Percentiles rank a stretch among this genome's conserved stretches.
These are phyloP conservation scores for Silybum marianum DNA, from an alignment of 129 eudicot species.

Conservation along the genomic window DNA sequence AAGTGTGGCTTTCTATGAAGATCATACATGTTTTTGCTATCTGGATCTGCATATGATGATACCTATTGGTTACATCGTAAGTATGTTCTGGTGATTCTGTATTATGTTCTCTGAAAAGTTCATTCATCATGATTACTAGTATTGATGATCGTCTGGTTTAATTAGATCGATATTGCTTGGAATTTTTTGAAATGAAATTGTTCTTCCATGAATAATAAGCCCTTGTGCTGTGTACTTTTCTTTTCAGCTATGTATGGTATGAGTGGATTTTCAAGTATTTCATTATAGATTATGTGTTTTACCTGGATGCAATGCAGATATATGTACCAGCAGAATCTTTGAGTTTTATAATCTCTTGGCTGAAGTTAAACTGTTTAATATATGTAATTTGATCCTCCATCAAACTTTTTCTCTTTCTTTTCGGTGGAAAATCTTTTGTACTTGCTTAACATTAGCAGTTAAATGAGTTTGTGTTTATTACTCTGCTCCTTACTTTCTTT, in stretches of 20 bases:
- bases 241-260: background rate
- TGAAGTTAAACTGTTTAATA: background rate
- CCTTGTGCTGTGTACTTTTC: constrained; percentile 13
- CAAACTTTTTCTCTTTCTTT: background rate
- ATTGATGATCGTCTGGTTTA: constrained; percentile 7
- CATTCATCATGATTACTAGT: constrained; percentile 8
- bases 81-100: constrained; percentile 21
- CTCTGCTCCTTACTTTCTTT: constrained; percentile 4
- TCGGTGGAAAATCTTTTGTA: constrained; percentile 6
- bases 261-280: constrained; percentile 6
- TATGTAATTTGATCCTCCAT: background rate
- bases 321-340: constrained; percentile 15
- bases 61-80: constrained; percentile 9
- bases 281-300: constrained; percentile 24
- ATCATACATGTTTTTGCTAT: constrained; percentile 13
- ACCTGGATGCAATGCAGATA: constrained; percentile 7
- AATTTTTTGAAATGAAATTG: background rate
- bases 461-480: background rate
- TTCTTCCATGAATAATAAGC: constrained; percentile 7
- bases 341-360: constrained; percentile 4
- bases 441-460: background rate
- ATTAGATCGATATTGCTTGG: constrained; percentile 10
- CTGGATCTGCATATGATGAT: constrained; percentile 22
- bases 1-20: constrained; percentile 4
- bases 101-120: background rate